These are phyloP conservation scores for Wickerhamomyces subpelliculosus DNA, from an alignment of 805 yeast genomes.

Conservation along the genomic window DNA sequence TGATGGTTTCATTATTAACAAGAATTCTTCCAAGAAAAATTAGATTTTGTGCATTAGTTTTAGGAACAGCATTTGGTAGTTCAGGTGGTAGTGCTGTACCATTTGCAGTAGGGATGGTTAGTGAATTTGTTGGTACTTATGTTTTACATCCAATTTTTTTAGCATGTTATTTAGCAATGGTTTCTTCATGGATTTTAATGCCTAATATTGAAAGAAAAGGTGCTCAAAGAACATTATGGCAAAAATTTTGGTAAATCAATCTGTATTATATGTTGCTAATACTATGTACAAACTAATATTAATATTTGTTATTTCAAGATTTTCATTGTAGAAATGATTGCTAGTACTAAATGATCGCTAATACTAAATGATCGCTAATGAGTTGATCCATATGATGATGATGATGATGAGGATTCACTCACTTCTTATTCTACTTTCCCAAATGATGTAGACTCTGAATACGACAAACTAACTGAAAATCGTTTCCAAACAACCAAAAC, in stretches of 20 bases:
- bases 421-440: too few species aligned
- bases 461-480: too few species aligned
- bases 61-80: conserved; percentile 49
- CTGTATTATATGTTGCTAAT: too few species aligned
- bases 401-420: too few species aligned
- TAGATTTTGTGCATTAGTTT: conserved; percentile 41
- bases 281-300: too few species aligned
- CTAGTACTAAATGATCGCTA: too few species aligned
- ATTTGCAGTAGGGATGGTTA: conserved; percentile 42
- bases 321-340: too few species aligned
- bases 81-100: conserved; percentile 55
- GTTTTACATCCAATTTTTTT: conserved; percentile 44
- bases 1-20: conserved; percentile 39
- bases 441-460: too few species aligned
- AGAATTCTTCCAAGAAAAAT: conserved; percentile 43
- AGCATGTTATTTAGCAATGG: conserved; percentile 28
- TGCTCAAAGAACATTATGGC: conserved; percentile 13
- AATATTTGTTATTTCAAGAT: background rate
- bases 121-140: conserved; percentile 38
- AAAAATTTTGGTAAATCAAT: conserved; percentile 17
- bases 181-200: conserved; percentile 32
- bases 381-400: too few species aligned
- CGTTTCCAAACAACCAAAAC: too few species aligned
- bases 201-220: conserved; percentile 36
- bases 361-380: too few species aligned